phyloP scores from a whole-genome alignment of 148 eudicot species.

The Rhododendron williamsianum region DNA sequence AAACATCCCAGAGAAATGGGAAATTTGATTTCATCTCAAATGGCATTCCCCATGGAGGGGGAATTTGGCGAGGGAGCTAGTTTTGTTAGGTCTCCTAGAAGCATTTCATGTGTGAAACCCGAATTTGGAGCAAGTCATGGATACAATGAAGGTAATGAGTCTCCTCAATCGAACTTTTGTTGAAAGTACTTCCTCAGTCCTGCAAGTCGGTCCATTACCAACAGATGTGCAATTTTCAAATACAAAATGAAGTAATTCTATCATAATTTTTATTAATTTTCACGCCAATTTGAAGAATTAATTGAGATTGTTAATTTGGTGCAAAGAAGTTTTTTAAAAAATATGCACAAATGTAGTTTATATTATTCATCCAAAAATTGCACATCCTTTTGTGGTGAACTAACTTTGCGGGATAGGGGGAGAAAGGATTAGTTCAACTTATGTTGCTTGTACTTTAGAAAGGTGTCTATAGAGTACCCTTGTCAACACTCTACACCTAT shows the following conservation, averaged over 20 bases:
- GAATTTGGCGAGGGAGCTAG: slow-evolving; percentile 11
- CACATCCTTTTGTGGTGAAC: not conserved
- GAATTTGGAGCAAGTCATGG: slow-evolving; percentile 1
- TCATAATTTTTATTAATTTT: not conserved
- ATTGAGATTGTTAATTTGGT: not conserved
- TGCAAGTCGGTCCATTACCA: not conserved
- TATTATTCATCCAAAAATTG: not conserved
- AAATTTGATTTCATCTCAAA: slow-evolving; percentile 17
- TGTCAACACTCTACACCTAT: not conserved
- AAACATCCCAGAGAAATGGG: slow-evolving; percentile 5
- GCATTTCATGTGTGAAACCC: not conserved
- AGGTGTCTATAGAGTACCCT: not conserved
- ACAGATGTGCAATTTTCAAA: not conserved
- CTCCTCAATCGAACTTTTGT: not conserved
- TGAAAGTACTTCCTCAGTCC: not conserved
- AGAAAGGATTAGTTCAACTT: not conserved
- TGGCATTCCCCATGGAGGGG: slow-evolving; percentile 1
- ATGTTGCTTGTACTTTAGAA: not conserved
- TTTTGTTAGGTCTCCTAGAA: slow-evolving; percentile 1
- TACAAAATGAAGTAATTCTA: not conserved
- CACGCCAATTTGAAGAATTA: not conserved
- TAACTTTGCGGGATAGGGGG: not conserved
- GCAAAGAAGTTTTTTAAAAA: not conserved
- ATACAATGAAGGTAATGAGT: slow-evolving; percentile 17
- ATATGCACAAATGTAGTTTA: not conserved